Conservation (phyloP, 345 rosid genomes). For the Firmiana major region DNA sequence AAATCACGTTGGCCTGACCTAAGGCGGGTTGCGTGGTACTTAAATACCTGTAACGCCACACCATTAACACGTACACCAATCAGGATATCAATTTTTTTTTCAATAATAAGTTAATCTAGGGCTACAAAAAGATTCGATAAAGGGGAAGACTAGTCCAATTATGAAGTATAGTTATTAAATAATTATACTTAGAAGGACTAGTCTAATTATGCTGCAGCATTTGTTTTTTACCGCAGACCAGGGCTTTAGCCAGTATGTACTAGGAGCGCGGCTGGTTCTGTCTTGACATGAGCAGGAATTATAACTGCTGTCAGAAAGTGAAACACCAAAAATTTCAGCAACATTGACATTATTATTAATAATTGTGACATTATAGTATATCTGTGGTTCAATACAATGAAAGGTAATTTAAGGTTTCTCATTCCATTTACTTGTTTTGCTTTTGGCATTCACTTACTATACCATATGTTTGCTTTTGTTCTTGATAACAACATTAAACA, state of each 20-base stretch:
- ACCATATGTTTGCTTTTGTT: not conserved
- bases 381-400: not conserved
- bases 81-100: too few relatives aligned
- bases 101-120: too few relatives aligned
- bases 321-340: not conserved
- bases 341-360: not conserved
- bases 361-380: not conserved
- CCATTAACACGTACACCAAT: too few relatives aligned
- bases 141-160: too few relatives aligned
- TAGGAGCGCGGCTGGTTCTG: not conserved
- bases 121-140: too few relatives aligned
- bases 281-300: not conserved
- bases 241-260: not conserved
- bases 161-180: not conserved
- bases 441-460: not conserved
- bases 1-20: too few relatives aligned
- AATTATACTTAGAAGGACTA: not conserved
- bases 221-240: not conserved
- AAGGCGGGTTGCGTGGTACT: too few relatives aligned
- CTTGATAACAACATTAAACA: not conserved
- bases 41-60: too few relatives aligned
- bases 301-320: not conserved
- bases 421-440: not conserved
- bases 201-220: not conserved
- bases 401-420: not conserved